Base-by-base conservation (phyloP, 1,284 basidiomycete genomes). In the Sphagnurus paluster region DNA sequence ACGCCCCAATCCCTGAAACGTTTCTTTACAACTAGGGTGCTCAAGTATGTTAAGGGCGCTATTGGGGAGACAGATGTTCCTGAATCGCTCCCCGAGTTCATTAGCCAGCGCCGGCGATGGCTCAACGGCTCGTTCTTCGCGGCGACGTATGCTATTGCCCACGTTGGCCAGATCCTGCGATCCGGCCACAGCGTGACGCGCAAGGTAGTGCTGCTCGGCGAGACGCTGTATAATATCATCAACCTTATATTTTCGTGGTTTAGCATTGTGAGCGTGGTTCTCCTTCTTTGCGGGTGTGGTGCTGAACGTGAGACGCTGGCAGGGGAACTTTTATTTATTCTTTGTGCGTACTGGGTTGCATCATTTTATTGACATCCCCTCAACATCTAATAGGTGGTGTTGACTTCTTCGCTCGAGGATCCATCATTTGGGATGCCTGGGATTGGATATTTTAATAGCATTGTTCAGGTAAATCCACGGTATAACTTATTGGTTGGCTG, bases 21-120 rank as follows among this genome's bases (percentile, higher is more conserved):
- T n/a, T 30, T 36, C 39, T 38, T 29, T 32, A 49, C 10, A 20
- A 47, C 0, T 49, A 89, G 87, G 96, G 80, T 98, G 4, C 77
- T 99, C 40, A 93, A 91, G 71, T 99, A 94, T 60, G 96, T 99
- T 60, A 97, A 94, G 68, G 86, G 87, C 23, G 95, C 97, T 0
- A 84, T 93, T 23, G 97, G 90, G 7, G 96, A 98, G 64, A 99
- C 97, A 0, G 97, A 99, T 65, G 93, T 98, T 7, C 97, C 97
- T 4, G 94, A 98, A 57, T 79, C 83, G 0, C 78, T 98, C 16
- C 85, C 94, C 8, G 97, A 99, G 66, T 97, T 99, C 63, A 98
- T 99, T 65, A 81, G 80, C 39, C 96, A 99, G 62, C 83, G 94
- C 3, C 76, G 94, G 34, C 79, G 95, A 44, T 98, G 94, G 88